Evolutionary conservation across 768 basidiomycete species (phyloP), one percentile per base, ranked within the genome.

Genomic region (Russula olivacea): DNA sequence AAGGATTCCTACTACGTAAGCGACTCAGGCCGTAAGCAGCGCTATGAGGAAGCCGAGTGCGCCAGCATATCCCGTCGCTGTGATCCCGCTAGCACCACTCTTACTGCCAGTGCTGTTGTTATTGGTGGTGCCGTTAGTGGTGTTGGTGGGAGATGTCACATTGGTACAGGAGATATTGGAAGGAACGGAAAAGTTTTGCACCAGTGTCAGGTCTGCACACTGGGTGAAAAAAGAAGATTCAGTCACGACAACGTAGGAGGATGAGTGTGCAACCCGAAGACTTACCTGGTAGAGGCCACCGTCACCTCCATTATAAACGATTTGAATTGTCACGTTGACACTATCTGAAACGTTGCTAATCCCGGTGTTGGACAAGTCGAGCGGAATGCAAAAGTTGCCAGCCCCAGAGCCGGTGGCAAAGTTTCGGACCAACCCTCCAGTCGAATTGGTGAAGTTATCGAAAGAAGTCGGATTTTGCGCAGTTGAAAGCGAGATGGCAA

Each of bases 131-230:
- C 14, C 17, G 38, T 2, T 2, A 38, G 38, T 40, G n/a, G 34
- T 49, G 11, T 9, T 58, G 21, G 50, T 45, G 36, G 12, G 36
- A 8, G 65, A 73, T 34, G 74, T 49, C 7, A 10, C 66, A 55
- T 75, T 78, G 15, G 72, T 57, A 70, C 79, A 79, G 14, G 70
- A 34, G 21, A 73, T 69, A 59, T 75, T 79, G 36, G 79, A 74
- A 0, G 84, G 78, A 36, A 83, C 74, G 19, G 76, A 79, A 66
- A 77, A 77, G 68, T 71, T 79, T 21, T 76, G 79, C 47, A 84
- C 80, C 38, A 95, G 76, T 25, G 86, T 84, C 68, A 94, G 72
- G 74, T 94, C 93, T 41, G 92, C 81, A 70, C 91, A 94, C 87
- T 93, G 54, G 55, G 19, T 19, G 2, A 34, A 48, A 38, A 40